Base-by-base conservation (phyloP, 192 early-diverging fungal genomes). In the Spizellomyces sp. region DNA sequence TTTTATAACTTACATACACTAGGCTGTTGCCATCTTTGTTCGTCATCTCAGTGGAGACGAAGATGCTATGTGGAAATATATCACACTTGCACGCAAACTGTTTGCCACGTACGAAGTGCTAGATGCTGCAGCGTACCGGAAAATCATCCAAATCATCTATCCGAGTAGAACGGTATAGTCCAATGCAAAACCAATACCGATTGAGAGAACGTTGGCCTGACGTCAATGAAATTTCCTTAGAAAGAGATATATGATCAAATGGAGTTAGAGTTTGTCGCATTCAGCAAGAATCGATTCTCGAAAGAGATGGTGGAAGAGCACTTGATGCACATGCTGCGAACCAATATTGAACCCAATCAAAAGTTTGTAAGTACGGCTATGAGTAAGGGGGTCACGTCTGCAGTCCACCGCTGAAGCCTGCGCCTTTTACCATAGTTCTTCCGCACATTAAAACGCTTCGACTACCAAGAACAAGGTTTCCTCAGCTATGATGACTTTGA, bases 21-120 rank as follows among this genome's bases (percentile, higher is more conserved):
- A 79, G 75, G n/a, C 54, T 45, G 79, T 81, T 1, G 42, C 57
- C 0, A 63, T 85, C 0, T 83, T 83, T 57, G 71, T 76, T 22
- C 69, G 63, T 15, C 81, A 83, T 66, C 70, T 86, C 10, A 65
- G 65, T 52, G 77, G 80, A 3, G 54, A 83, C 9, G 80, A 84
- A 41, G 81, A 84, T 73, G 68, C 69, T 14, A 59, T 76, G 41
- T 86, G 84, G 84, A 86, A 86, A 59, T 86, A 86, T 64, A 17
- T 86, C 10, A 69, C 69, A 15, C 62, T 85, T 27, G 70, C 69
- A 5, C 46, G 68, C 17, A 74, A 80, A 54, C 66, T 83, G 27
- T 73, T 86, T 63, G 45, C 68, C 1, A 62, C 56, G 48, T 73
- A 64, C 44, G 73, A 73, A 5, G 66, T 67, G 15, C 36, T 82